A percentile compares a stretch with the other conserved stretches of the same genome.
phyloP scores from a whole-genome alignment of 2,329 filamentous ascomycete genomes.

The Colletotrichum australisinense region DNA sequence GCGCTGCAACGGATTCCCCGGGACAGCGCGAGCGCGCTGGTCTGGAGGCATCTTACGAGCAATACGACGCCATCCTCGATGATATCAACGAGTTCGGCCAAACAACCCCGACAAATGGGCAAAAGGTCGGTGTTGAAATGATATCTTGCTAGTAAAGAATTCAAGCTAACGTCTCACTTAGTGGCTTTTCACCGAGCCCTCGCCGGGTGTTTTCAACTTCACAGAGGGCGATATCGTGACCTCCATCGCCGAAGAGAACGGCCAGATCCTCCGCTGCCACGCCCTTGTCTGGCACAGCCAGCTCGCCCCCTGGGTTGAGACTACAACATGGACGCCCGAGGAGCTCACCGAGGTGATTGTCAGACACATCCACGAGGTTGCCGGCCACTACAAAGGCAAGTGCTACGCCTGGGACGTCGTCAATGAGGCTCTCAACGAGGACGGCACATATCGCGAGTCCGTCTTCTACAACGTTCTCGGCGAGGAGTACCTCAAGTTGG shows the following conservation, averaged over 20 bases:
- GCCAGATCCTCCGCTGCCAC: slow-evolving; percentile 68
- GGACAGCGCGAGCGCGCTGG: slow-evolving; percentile 55
- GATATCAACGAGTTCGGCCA: slow-evolving; percentile 69
- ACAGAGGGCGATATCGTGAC: slow-evolving; percentile 65
- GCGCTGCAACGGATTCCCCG: slow-evolving; percentile 68
- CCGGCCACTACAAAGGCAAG: slow-evolving; percentile 67
- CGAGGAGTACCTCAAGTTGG: slow-evolving; percentile 66
- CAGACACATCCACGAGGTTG: slow-evolving; percentile 70
- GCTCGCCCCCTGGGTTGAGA: slow-evolving; percentile 46
- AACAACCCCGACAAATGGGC: slow-evolving; percentile 70
- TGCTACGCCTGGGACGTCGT: slow-evolving; percentile 75
- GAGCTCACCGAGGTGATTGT: slow-evolving; percentile 63
- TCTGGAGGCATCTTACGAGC: slow-evolving; percentile 58
- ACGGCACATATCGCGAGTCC: slow-evolving; percentile 62
- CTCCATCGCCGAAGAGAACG: slow-evolving; percentile 53
- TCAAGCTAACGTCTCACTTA: slow-evolving; percentile 30
- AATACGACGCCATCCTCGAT: slow-evolving; percentile 65
- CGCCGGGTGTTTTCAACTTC: slow-evolving; percentile 69
- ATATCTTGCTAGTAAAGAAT: background rate
- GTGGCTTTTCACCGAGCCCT: slow-evolving; percentile 71
- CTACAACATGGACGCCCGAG: slow-evolving; percentile 63
- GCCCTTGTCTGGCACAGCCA: slow-evolving; percentile 62
- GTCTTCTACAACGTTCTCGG: slow-evolving; percentile 69
- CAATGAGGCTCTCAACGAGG: slow-evolving; percentile 72
- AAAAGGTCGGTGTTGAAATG: slow-evolving; percentile 50